These are phyloP conservation scores for Neopestalotiopsis rosae DNA, from an alignment of 2,329 filamentous ascomycete genomes.

Conservation along the genomic window DNA sequence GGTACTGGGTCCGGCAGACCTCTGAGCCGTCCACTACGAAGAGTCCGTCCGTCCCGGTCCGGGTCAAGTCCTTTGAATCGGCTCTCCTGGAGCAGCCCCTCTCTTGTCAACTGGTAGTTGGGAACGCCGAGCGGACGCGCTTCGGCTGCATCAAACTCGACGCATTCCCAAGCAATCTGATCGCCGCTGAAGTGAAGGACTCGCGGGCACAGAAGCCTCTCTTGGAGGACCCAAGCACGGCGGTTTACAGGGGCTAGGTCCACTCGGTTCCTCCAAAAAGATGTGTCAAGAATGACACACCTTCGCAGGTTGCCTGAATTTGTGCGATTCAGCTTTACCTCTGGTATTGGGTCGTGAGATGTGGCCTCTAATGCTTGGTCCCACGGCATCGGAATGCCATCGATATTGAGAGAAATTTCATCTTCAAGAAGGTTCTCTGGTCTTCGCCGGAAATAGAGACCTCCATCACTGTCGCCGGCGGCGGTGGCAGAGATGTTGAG, in stretches of 20 bases:
- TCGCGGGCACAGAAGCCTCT: background rate
- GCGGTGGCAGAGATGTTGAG: background rate
- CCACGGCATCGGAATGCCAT: background rate
- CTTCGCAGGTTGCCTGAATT: background rate
- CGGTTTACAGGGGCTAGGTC: background rate
- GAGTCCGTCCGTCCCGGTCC: background rate
- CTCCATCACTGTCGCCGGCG: slow-evolving; percentile 27
- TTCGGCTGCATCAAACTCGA: background rate
- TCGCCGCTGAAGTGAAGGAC: background rate
- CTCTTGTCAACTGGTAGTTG: background rate
- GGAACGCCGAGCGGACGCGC: background rate
- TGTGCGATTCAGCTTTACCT: background rate
- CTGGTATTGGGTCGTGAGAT: background rate
- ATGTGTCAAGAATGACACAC: background rate
- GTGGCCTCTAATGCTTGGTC: background rate
- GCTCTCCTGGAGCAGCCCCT: background rate
- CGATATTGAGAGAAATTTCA: background rate
- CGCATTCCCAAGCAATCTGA: background rate
- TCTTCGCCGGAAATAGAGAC: background rate
- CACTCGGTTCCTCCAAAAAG: background rate
- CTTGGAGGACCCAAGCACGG: background rate
- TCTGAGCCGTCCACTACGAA: background rate
- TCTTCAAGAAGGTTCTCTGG: background rate
- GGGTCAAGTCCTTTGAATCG: background rate
- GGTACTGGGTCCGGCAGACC: background rate